phyloP scores from a whole-genome alignment of 805 yeast genomes.

The Candida argentea region DNA sequence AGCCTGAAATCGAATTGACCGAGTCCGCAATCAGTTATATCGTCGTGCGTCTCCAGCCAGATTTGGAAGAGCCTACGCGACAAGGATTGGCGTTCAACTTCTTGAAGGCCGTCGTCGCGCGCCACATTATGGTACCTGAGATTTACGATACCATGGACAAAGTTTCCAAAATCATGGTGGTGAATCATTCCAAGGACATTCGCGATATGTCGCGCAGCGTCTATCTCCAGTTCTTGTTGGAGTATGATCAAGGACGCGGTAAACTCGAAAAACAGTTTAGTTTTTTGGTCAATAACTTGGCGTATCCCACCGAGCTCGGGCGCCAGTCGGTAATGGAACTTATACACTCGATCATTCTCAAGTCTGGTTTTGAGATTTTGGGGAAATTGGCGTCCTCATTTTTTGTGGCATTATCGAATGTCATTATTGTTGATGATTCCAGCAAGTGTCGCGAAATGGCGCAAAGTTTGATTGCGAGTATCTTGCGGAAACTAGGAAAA shows the following conservation, averaged over 20 bases:
- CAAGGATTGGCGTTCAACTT: slow-evolving; percentile 86
- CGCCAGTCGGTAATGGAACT: slow-evolving; percentile 87
- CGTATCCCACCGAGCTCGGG: slow-evolving; percentile 80
- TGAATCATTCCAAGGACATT: slow-evolving; percentile 74
- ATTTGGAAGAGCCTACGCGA: slow-evolving; percentile 78
- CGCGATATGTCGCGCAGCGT: slow-evolving; percentile 78
- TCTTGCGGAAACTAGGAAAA: slow-evolving; percentile 40
- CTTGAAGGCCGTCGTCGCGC: slow-evolving; percentile 64
- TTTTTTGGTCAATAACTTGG: slow-evolving; percentile 67
- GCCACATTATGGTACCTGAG: slow-evolving; percentile 73
- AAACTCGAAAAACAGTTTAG: slow-evolving; percentile 75
- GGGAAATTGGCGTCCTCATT: slow-evolving; percentile 61
- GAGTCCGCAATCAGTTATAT: slow-evolving; percentile 66
- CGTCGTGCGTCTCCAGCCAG: slow-evolving; percentile 67
- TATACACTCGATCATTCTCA: slow-evolving; percentile 57
- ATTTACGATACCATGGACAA: slow-evolving; percentile 81
- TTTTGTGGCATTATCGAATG: slow-evolving; percentile 73
- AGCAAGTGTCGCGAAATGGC: slow-evolving; percentile 82
- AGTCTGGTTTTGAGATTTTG: slow-evolving; percentile 51
- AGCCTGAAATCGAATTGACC: slow-evolving; percentile 53
- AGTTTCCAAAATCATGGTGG: slow-evolving; percentile 77
- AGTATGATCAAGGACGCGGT: slow-evolving; percentile 87
- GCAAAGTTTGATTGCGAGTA: slow-evolving; percentile 41
- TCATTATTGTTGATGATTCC: slow-evolving; percentile 67
- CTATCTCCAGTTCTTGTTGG: slow-evolving; percentile 80